Conservation (phyloP, 305 asterid genomes). For the Solanum hybrid region DNA sequence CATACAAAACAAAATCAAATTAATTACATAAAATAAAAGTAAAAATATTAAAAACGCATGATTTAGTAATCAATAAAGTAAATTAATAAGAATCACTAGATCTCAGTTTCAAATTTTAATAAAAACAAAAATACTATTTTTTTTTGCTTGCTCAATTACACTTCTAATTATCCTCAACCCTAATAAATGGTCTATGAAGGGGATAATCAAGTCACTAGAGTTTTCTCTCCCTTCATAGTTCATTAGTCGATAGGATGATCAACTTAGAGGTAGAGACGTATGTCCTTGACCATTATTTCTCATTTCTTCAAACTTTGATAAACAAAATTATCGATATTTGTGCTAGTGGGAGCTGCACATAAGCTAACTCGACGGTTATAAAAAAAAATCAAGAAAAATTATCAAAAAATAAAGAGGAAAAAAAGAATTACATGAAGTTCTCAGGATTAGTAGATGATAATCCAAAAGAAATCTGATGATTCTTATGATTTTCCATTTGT, state of each 20-base stretch:
- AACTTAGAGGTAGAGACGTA: neutral
- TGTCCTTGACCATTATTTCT: neutral
- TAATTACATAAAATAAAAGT: neutral
- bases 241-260: neutral
- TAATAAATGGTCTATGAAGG: neutral
- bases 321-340: neutral
- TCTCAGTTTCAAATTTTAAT: neutral
- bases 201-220: neutral
- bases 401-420: too few relatives aligned
- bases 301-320: neutral
- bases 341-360: neutral
- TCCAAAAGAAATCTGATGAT: slow-evolving; percentile 51
- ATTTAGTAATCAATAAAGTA: neutral
- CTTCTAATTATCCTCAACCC: neutral
- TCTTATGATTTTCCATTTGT: slow-evolving; percentile 21
- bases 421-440: slow-evolving; percentile 36
- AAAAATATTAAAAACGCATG: neutral
- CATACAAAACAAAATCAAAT: neutral
- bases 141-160: neutral
- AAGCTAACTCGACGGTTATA: neutral
- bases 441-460: slow-evolving; percentile 42
- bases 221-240: neutral
- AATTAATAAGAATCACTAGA: neutral
- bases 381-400: neutral
- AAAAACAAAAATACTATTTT: neutral